Conservation (phyloP, 306 rosid genomes). For the Malus orientalis region DNA sequence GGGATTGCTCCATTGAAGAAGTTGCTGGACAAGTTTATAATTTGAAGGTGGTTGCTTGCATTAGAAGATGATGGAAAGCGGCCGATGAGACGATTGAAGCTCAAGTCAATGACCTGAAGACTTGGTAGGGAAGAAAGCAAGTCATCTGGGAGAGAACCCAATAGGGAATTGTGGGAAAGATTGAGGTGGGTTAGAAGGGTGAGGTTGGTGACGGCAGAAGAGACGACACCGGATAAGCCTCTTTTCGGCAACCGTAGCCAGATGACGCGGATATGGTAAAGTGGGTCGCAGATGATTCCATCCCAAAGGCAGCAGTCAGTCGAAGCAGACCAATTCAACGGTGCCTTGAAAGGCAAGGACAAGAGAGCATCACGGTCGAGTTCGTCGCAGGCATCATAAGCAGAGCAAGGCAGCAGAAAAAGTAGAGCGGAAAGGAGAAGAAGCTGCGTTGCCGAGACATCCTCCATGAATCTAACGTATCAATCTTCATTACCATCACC, state of each 20-base stretch:
- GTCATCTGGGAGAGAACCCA: conserved; percentile 39
- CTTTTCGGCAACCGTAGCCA: conserved; percentile 35
- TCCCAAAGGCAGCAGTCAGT: conserved; percentile 76
- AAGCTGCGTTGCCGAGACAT: too few species aligned
- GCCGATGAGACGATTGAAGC: conserved; percentile 31
- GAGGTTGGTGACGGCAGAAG: conserved; percentile 32
- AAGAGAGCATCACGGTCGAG: not conserved
- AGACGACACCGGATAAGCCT: conserved; percentile 47
- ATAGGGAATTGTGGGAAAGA: conserved; percentile 51
- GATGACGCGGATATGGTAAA: conserved; percentile 34
- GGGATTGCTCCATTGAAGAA: conserved; percentile 49
- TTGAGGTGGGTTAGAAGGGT: conserved; percentile 45
- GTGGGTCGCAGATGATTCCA: conserved; percentile 43
- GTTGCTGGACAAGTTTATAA: conserved; percentile 69
- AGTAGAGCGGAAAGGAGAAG: not conserved
- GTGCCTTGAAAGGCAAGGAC: conserved; percentile 1
- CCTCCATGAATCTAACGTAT: too few species aligned
- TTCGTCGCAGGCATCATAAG: not conserved
- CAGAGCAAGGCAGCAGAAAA: not conserved
- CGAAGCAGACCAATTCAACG: conserved; percentile 57
- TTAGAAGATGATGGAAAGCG: conserved; percentile 13
- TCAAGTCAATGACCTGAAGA: not conserved
- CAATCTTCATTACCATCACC: too few species aligned
- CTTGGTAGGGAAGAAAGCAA: conserved; percentile 27
- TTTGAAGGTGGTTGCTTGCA: conserved; percentile 12